These are phyloP conservation scores for Cryphonectria parasitica DNA, from an alignment of 2,329 filamentous ascomycete species.

Conservation along the genomic window DNA sequence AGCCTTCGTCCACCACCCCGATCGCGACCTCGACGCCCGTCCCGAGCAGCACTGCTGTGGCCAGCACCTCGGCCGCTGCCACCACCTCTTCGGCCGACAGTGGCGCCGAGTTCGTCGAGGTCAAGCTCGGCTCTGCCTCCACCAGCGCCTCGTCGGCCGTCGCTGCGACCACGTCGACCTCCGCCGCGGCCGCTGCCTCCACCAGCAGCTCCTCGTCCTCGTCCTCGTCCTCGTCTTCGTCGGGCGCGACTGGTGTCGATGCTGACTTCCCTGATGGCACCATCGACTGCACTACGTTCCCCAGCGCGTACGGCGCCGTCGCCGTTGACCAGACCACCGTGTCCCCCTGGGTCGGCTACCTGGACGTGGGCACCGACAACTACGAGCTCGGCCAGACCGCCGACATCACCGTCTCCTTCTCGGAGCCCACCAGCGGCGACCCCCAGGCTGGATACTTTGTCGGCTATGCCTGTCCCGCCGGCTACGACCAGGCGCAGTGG, in stretches of 20 bases:
- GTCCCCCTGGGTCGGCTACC: conserved; percentile 80
- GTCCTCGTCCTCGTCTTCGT: conserved; percentile 36
- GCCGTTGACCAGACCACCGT: conserved; percentile 69
- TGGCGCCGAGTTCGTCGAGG: conserved; percentile 57
- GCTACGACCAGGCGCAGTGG: conserved; percentile 94
- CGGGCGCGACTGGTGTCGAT: conserved; percentile 58
- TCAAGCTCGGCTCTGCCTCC: conserved; percentile 42
- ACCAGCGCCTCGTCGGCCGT: conserved; percentile 33
- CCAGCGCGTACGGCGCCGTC: conserved; percentile 85
- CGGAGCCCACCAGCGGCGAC: conserved; percentile 62
- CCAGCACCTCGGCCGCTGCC: conserved; percentile 41
- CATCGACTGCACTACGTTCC: conserved; percentile 66
- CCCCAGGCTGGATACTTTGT: conserved; percentile 74
- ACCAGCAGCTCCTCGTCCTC: conserved; percentile 33
- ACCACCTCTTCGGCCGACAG: conserved; percentile 37
- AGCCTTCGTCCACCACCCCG: conserved; percentile 55
- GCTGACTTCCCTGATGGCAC: conserved; percentile 75
- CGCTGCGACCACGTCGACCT: conserved; percentile 33
- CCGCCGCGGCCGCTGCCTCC: conserved; percentile 35
- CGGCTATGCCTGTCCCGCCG: conserved; percentile 90
- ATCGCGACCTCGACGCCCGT: conserved; percentile 38
- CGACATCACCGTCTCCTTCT: conserved; percentile 65
- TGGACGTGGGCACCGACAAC: conserved; percentile 47
- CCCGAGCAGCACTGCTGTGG: conserved; percentile 40
- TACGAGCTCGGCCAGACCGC: conserved; percentile 23